A percentile compares a stretch with the other conserved stretches of the same genome.
Conservation (phyloP, 441 rosid genomes). For the Populus hybrid region DNA sequence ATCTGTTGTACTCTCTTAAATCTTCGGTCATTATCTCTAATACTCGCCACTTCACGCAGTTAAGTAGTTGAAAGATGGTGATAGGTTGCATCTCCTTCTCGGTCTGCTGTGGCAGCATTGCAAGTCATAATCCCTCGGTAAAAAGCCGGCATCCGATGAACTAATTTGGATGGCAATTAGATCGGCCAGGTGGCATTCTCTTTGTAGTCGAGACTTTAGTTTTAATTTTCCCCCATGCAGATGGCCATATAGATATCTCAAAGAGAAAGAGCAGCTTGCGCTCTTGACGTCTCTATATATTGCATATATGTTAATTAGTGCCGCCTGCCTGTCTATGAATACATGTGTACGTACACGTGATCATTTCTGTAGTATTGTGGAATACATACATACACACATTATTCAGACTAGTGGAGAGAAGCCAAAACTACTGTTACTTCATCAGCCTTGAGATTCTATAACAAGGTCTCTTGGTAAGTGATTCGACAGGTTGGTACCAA, state of each 20-base stretch:
- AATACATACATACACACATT: not conserved
- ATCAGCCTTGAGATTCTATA: not conserved
- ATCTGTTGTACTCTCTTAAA: not conserved
- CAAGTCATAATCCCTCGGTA: not conserved
- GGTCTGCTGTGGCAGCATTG: not conserved
- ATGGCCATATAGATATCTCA: too few relatives aligned
- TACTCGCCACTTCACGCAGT: not conserved
- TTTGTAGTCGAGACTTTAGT: not conserved
- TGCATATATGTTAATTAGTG: not conserved
- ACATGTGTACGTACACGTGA: not conserved
- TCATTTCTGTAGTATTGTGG: not conserved
- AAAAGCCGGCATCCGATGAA: not conserved
- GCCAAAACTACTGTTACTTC: not conserved
- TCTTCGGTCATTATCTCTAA: constrained; percentile 16
- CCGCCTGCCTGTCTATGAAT: too few relatives aligned
- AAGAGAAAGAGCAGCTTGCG: too few relatives aligned
- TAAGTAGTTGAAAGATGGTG: not conserved
- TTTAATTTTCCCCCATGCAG: too few relatives aligned
- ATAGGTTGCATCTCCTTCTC: constrained; percentile 1
- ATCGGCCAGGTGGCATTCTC: not conserved
- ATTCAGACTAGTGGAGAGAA: not conserved
- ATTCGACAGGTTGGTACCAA: not conserved
- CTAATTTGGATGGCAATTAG: not conserved
- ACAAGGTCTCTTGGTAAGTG: not conserved
- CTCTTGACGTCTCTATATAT: too few relatives aligned